Evolutionary conservation across 768 basidiomycete genomes (phyloP).

Genomic region (Mycena crocata): DNA sequence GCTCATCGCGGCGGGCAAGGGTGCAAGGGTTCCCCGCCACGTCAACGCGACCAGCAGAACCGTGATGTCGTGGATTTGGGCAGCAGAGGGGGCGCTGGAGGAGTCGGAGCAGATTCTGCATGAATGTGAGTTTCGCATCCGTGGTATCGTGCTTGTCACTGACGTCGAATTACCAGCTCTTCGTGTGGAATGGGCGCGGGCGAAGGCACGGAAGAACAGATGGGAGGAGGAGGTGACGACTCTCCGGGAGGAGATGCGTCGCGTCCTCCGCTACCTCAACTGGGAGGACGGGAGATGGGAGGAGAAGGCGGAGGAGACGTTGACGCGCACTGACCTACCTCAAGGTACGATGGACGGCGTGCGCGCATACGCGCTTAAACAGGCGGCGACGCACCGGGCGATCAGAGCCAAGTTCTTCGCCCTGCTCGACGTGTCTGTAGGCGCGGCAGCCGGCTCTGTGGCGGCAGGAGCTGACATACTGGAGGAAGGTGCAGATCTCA

Average conservation of each 20-base stretch:
- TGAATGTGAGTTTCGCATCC: not conserved
- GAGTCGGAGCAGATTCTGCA: not conserved
- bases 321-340: not conserved
- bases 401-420: too few relatives aligned
- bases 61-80: slow-evolving; percentile 27
- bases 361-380: too few relatives aligned
- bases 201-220: slow-evolving; percentile 18
- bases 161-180: not conserved
- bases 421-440: too few relatives aligned
- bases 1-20: not conserved
- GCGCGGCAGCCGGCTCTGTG: too few relatives aligned
- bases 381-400: too few relatives aligned
- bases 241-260: slow-evolving; percentile 35
- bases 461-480: too few relatives aligned
- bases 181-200: slow-evolving; percentile 36
- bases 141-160: not conserved
- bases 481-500: too few relatives aligned
- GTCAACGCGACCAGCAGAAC: too few relatives aligned
- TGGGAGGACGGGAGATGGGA: not conserved
- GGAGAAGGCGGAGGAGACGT: too few relatives aligned
- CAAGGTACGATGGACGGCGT: too few relatives aligned
- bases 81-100: not conserved
- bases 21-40: not conserved
- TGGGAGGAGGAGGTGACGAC: slow-evolving; percentile 38
- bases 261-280: not conserved